These are phyloP conservation scores for Ogataea allantospora DNA, from an alignment of 805 yeast species.

Conservation along the genomic window DNA sequence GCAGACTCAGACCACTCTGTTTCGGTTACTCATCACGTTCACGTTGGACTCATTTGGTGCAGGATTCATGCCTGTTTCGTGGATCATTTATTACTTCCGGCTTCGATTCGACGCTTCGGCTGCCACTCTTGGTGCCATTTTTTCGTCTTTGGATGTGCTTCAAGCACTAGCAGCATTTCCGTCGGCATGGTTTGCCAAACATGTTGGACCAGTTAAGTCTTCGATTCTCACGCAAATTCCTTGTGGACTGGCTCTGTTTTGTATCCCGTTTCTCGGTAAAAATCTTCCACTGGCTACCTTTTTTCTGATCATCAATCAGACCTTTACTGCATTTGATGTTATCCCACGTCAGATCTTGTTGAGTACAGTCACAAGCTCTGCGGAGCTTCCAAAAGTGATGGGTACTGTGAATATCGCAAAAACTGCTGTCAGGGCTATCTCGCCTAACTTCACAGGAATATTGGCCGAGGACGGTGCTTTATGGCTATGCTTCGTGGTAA, in stretches of 20 bases:
- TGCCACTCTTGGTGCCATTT: slow-evolving; percentile 60
- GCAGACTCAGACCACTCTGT: slow-evolving; percentile 42
- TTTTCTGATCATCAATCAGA: slow-evolving; percentile 52
- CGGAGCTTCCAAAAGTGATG: slow-evolving; percentile 72
- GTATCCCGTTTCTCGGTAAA: slow-evolving; percentile 46
- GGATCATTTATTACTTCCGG: slow-evolving; percentile 82
- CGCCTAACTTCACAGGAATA: slow-evolving; percentile 77
- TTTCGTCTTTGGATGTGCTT: slow-evolving; percentile 59
- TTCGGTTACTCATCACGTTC: slow-evolving; percentile 56
- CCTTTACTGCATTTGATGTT: slow-evolving; percentile 82
- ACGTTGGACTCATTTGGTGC: slow-evolving; percentile 85
- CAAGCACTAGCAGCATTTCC: slow-evolving; percentile 73
- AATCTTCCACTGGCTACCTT: slow-evolving; percentile 44
- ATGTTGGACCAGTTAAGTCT: slow-evolving; percentile 76
- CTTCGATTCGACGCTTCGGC: slow-evolving; percentile 53
- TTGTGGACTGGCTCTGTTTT: slow-evolving; percentile 60
- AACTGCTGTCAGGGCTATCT: slow-evolving; percentile 79
- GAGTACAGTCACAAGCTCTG: slow-evolving; percentile 59
- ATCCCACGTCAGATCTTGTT: slow-evolving; percentile 84
- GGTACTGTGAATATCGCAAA: slow-evolving; percentile 86
- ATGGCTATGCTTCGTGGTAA: slow-evolving; percentile 51
- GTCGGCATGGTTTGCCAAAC: slow-evolving; percentile 66
- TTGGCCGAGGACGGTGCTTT: slow-evolving; percentile 53
- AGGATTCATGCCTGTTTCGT: slow-evolving; percentile 85
- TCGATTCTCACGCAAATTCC: slow-evolving; percentile 76